A percentile compares a stretch with the other conserved stretches of the same genome.
phyloP scores from a whole-genome alignment of 2,329 filamentous ascomycete genomes.

The Cladosporium oxysporum region DNA sequence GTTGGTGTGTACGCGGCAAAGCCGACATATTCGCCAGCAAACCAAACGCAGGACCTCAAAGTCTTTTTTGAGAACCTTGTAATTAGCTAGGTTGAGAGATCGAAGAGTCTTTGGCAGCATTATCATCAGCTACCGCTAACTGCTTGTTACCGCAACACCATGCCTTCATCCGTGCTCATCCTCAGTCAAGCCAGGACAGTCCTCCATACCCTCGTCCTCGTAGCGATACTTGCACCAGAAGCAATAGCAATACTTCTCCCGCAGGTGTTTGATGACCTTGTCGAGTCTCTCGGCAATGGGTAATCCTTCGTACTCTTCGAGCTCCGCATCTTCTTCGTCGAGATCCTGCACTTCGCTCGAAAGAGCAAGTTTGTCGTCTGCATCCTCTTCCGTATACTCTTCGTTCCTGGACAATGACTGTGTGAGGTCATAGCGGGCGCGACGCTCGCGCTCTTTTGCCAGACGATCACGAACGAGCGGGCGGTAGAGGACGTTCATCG shows the following conservation, averaged over 20 bases:
- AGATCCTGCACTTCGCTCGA: constrained; percentile 65
- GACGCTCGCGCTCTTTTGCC: constrained; percentile 67
- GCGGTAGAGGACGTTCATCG: constrained; percentile 77
- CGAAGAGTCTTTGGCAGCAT: background rate
- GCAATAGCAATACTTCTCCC: constrained; percentile 76
- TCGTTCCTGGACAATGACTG: constrained; percentile 55
- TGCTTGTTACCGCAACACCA: background rate
- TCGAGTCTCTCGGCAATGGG: constrained; percentile 66
- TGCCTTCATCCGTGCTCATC: constrained; percentile 70
- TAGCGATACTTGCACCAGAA: constrained; percentile 95
- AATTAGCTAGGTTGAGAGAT: background rate
- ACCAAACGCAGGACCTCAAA: constrained; percentile 50
- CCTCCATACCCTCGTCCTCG: constrained; percentile 72
- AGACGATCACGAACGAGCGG: constrained; percentile 70
- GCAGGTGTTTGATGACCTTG: constrained; percentile 67
- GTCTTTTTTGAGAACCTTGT: constrained; percentile 47
- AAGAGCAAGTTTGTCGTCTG: constrained; percentile 69
- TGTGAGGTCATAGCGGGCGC: constrained; percentile 66
- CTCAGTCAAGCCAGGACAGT: constrained; percentile 83
- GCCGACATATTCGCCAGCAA: constrained; percentile 58
- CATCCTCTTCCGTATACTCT: constrained; percentile 63
- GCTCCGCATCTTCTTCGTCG: constrained; percentile 76
- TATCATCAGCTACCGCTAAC: background rate
- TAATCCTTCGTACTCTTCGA: constrained; percentile 76
- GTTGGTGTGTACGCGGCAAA: constrained; percentile 58